Evolutionary conservation across 140 eudicot species (phyloP).

Genomic region (Flaveria floridana): DNA sequence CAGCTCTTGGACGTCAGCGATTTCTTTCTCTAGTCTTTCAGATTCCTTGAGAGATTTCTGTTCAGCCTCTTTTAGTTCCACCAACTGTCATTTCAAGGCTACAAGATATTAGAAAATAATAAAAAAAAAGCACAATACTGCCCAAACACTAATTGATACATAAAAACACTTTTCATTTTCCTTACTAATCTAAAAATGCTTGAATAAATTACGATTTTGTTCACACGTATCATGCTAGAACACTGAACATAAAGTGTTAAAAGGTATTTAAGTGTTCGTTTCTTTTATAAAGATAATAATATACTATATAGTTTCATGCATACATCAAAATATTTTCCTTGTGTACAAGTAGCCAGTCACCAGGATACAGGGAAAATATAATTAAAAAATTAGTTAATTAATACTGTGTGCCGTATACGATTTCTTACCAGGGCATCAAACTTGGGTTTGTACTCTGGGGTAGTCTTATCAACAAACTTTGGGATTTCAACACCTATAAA

Average conservation of each 20-base stretch:
- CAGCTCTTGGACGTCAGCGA: constrained; percentile 83
- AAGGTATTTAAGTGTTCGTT: not conserved
- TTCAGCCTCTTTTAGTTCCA: constrained; percentile 91
- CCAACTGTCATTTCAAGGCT: constrained; percentile 49
- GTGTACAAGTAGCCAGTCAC: not conserved
- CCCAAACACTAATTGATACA: not conserved
- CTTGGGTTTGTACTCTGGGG: constrained; percentile 81
- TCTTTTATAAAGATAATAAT: not conserved
- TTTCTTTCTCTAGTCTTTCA: constrained; percentile 89
- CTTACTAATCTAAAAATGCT: not conserved
- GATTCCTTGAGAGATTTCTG: constrained; percentile 78
- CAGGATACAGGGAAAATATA: not conserved
- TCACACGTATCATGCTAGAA: not conserved
- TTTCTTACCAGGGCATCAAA: constrained; percentile 78
- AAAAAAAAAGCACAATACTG: not conserved
- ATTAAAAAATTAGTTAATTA: not conserved
- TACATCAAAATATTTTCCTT: not conserved
- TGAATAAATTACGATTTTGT: not conserved
- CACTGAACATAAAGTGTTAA: not conserved
- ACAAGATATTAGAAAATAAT: not conserved
- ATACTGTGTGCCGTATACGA: not conserved
- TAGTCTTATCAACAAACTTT: constrained; percentile 80
- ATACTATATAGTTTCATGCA: not conserved
- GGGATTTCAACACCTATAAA: constrained; percentile 79
- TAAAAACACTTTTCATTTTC: not conserved